Percentiles rank a stretch among this genome's conserved stretches.
Evolutionary conservation across 2,329 filamentous ascomycete species (phyloP).

Genomic region (Aspergillus ochraceus): DNA sequence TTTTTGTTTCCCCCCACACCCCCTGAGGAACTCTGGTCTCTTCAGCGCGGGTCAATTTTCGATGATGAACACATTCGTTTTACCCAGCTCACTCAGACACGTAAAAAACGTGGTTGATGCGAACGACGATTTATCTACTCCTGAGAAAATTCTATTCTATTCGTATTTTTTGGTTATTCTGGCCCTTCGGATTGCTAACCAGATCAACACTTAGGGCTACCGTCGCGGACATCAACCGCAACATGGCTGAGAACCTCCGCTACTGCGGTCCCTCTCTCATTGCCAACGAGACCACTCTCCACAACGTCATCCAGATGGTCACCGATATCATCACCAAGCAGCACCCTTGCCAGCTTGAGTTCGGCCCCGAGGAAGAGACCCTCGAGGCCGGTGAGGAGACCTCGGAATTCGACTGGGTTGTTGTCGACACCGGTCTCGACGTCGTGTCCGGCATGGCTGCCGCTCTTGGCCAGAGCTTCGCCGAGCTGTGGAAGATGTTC

Average conservation of each 20-base stretch:
- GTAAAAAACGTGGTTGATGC: conserved; percentile 78
- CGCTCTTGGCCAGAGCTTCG: conserved; percentile 77
- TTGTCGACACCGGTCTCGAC: conserved; percentile 91
- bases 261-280: conserved; percentile 85
- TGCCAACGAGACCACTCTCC: conserved; percentile 68
- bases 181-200: conserved; percentile 44
- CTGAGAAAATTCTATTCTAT: conserved; percentile 42
- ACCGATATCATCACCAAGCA: conserved; percentile 81
- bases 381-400: conserved; percentile 72
- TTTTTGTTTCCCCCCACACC: conserved; percentile 17
- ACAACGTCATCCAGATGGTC: conserved; percentile 74
- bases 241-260: conserved; percentile 85
- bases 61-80: conserved; percentile 82
- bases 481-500: conserved; percentile 92
- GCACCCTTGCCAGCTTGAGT: conserved; percentile 89
- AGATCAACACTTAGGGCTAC: conserved; percentile 61
- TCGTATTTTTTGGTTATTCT: conserved; percentile 13
- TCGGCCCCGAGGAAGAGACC: conserved; percentile 77
- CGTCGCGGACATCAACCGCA: conserved; percentile 93
- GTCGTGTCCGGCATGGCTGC: conserved; percentile 81
- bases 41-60: background rate
- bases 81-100: conserved; percentile 99
- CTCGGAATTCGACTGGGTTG: conserved; percentile 96
- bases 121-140: conserved; percentile 65
- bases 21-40: conserved; percentile 9